Base-by-base conservation (phyloP, 1,284 basidiomycete species). In the Cystobasidium slooffiae region DNA sequence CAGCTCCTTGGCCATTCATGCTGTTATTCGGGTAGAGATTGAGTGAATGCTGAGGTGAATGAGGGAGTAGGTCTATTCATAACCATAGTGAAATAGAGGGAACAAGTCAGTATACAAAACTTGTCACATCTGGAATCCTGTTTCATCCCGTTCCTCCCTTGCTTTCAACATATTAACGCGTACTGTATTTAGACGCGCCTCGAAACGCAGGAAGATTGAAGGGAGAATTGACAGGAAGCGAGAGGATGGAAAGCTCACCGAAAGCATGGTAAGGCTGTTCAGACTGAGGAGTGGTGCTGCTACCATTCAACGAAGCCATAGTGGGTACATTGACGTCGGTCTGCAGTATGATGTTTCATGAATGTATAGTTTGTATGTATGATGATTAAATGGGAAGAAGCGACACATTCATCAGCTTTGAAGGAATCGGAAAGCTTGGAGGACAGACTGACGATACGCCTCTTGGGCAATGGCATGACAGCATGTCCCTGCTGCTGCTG, bases 21-120 rank as follows among this genome's bases (percentile, higher is more conserved):
- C 31, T 31, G 31, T 31, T 66, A 22, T 53, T 52, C 5, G 64
- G 22, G 41, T 66, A 66, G 24, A 66, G 39, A 37, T 53, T 66
- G 64, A 66, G 64, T 1, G 64, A 66, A 49, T 66, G 64, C 20
- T 66, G 64, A 20, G 64, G 64, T 12, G 64, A 66, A 31, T 66
- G 64, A 14, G 64, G 64, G 22, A 66, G 10, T 22, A 24, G 24
- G 51, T 66, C 64, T 66, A 49, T 22, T 31, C 31, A 31, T 31
- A 2, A 31, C 5, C 31, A 31, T 31, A 31, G 31, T 1, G 31
- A 31, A 31, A 31, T 31, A 5, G 3, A 46, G n/a, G 5, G 46
- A 39, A 0, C 1, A 7, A n/a, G 43, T 14, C 37, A 59, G 9
- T n/a, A 53, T 1, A 41, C 1, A 46, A 46, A 8, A 41, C 41